Base-by-base conservation (phyloP, 2,329 filamentous ascomycete genomes). In the Teratosphaeria gauchensis region DNA sequence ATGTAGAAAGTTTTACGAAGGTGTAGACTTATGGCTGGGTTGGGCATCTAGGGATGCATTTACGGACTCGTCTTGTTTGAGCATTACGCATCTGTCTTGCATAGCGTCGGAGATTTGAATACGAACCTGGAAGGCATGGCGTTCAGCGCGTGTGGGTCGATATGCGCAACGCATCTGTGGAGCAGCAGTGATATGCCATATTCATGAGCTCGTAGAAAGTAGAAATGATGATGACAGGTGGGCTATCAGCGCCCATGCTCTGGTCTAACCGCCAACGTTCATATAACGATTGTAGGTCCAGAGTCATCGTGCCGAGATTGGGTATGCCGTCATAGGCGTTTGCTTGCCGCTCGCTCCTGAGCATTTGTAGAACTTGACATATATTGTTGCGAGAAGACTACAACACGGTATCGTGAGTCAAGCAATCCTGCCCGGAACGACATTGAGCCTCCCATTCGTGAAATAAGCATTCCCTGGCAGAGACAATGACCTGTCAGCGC, bases 1-100 rank as follows among this genome's bases (percentile, higher is more conserved):
- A 68, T 69, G 66, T 31, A 16, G 19, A 28, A 28, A 30, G 28
- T 4, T 16, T 32, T 8, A 19, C 8, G 42, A n/a, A 21, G n/a
- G 42, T 48, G 42, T n/a, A 21, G 24, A 19, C 19, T 21, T 21
- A n/a, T 48, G n/a, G 42, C 42, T 21, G 42, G 16, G 42, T n/a
- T 21, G n/a, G 42, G 42, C n/a, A 21, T 48, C 19, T 19, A n/a
- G 9, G 19, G 42, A 19, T 24, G n/a, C 42, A 48, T 48, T 48
- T 21, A 21, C 42, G 19, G n/a, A 21, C 8, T 21, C 19, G 42
- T 48, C 42, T 21, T 48, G 42, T 42, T 16, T 42, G 35, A 42
- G 35, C 11, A 42, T n/a, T 42, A 42, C 35, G 35, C 16, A 21
- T 21, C 42, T 48, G 42, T 48, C 42, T 48, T 48, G 42, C 42